Evolutionary conservation across 306 rosid genomes (phyloP).

Genomic region (Cicer arietinum): DNA sequence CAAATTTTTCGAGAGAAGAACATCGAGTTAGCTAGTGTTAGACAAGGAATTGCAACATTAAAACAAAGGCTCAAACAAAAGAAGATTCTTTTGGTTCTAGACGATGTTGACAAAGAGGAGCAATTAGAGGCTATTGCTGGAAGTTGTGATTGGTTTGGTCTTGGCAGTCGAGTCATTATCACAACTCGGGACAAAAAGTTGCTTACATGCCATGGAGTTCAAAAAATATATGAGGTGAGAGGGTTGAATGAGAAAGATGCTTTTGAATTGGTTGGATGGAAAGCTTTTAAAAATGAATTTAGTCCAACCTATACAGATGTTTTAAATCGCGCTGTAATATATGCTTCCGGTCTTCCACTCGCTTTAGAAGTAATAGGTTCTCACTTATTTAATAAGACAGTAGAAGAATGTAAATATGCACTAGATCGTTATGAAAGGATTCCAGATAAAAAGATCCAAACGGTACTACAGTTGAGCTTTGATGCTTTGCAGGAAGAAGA

Average conservation of each 20-base stretch:
- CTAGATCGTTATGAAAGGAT: slow-evolving; percentile 4
- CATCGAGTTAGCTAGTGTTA: background rate
- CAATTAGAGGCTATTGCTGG: slow-evolving; percentile 39
- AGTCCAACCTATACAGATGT: background rate
- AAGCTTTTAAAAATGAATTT: slow-evolving; percentile 2
- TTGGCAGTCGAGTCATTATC: slow-evolving; percentile 41
- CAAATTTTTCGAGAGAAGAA: background rate
- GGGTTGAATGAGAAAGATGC: background rate
- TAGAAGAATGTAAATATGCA: slow-evolving; percentile 16
- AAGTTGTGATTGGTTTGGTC: slow-evolving; percentile 42
- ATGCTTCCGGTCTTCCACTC: slow-evolving; percentile 22
- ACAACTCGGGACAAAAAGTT: slow-evolving; percentile 41
- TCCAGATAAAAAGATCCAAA: background rate
- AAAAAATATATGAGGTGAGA: background rate
- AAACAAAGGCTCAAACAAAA: background rate
- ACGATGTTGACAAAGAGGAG: slow-evolving; percentile 33
- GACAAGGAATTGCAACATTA: slow-evolving; percentile 18
- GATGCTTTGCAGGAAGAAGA: slow-evolving; percentile 38
- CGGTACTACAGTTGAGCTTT: slow-evolving; percentile 30
- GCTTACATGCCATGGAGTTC: slow-evolving; percentile 10
- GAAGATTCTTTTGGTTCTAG: slow-evolving; percentile 47
- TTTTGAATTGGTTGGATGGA: slow-evolving; percentile 6
- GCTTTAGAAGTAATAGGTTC: slow-evolving; percentile 39
- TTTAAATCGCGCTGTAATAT: background rate
- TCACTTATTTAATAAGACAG: background rate